Percentiles rank a stretch among this genome's conserved stretches.
phyloP scores from a whole-genome alignment of 2,329 filamentous ascomycete species.

The Diplodia sapinea region DNA sequence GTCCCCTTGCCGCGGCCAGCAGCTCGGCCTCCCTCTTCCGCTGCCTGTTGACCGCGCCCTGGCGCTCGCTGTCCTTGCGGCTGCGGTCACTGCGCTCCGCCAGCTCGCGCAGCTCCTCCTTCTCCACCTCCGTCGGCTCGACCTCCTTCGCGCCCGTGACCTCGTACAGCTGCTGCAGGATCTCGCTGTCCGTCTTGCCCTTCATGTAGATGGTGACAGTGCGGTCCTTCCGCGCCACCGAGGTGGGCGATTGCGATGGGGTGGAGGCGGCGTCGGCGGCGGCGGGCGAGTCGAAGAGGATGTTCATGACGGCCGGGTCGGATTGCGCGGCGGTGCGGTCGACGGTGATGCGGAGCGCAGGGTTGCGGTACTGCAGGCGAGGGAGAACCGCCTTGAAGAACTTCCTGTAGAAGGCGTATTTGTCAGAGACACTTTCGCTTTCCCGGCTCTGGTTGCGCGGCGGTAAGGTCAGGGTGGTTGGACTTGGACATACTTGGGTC shows the following conservation, averaged over 20 bases:
- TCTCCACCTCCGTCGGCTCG: conserved; percentile 64
- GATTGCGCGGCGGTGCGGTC: conserved; percentile 65
- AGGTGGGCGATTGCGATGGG: conserved; percentile 32
- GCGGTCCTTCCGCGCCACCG: conserved; percentile 36
- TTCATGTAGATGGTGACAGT: conserved; percentile 63
- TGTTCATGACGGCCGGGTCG: conserved; percentile 65
- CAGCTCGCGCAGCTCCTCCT: conserved; percentile 62
- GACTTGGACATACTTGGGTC: conserved; percentile 63
- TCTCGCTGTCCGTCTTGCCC: conserved; percentile 64
- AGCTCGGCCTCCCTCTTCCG: conserved; percentile 67
- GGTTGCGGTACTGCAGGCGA: conserved; percentile 93
- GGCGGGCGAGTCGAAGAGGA: conserved; percentile 47
- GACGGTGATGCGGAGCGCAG: conserved; percentile 79
- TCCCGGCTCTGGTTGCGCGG: conserved; percentile 12
- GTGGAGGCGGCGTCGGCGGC: conserved; percentile 37
- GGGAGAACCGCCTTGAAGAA: conserved; percentile 87
- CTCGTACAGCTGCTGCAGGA: conserved; percentile 66
- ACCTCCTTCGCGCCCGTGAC: conserved; percentile 67
- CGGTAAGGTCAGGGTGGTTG: not conserved
- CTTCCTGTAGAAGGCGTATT: conserved; percentile 61
- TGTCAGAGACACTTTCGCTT: conserved; percentile 28
- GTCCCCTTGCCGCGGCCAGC: conserved; percentile 46
- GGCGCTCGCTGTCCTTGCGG: conserved; percentile 61
- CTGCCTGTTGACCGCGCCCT: conserved; percentile 60
- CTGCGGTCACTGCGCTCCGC: conserved; percentile 60